Conservation (phyloP, 345 rosid genomes). For the Boechera divaricarpa region DNA sequence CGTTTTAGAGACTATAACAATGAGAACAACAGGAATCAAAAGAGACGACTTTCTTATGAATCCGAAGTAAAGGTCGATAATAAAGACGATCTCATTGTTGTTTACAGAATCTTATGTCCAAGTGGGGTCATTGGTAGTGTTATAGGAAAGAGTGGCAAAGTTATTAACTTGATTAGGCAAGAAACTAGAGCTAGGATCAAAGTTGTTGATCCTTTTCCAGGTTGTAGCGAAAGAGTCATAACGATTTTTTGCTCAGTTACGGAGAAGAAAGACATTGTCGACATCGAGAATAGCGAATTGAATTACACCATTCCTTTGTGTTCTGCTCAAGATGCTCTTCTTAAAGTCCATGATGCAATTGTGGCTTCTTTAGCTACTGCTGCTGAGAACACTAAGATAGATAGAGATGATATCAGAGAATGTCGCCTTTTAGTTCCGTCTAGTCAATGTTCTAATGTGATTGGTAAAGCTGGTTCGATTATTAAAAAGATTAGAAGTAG, state of each 20-base stretch:
- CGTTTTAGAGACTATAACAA: conserved; percentile 62
- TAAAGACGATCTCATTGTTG: conserved; percentile 60
- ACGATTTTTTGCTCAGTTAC: conserved; percentile 72
- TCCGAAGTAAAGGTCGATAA: conserved; percentile 51
- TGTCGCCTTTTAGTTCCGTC: conserved; percentile 88
- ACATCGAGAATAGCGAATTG: conserved; percentile 61
- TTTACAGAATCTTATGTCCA: conserved; percentile 90
- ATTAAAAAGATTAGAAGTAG: conserved; percentile 82
- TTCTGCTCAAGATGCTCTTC: conserved; percentile 89
- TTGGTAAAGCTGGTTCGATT: conserved; percentile 86
- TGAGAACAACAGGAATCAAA: conserved; percentile 60
- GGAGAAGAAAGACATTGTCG: conserved; percentile 65
- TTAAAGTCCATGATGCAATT: conserved; percentile 74
- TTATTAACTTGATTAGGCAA: conserved; percentile 82
- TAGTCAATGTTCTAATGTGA: conserved; percentile 92
- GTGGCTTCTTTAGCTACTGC: conserved; percentile 58
- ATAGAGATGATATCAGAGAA: conserved; percentile 66
- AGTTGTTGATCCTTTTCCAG: conserved; percentile 89
- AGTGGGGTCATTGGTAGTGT: conserved; percentile 92
- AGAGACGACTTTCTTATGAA: conserved; percentile 62
- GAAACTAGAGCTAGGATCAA: conserved; percentile 90
- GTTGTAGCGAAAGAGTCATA: conserved; percentile 79
- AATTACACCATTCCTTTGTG: conserved; percentile 61
- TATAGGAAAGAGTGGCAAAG: conserved; percentile 92
- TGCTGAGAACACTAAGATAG: conserved; percentile 61